Evolutionary conservation across 139 green algal genomes (phyloP).

Genomic region (Asterochloris sp.): DNA sequence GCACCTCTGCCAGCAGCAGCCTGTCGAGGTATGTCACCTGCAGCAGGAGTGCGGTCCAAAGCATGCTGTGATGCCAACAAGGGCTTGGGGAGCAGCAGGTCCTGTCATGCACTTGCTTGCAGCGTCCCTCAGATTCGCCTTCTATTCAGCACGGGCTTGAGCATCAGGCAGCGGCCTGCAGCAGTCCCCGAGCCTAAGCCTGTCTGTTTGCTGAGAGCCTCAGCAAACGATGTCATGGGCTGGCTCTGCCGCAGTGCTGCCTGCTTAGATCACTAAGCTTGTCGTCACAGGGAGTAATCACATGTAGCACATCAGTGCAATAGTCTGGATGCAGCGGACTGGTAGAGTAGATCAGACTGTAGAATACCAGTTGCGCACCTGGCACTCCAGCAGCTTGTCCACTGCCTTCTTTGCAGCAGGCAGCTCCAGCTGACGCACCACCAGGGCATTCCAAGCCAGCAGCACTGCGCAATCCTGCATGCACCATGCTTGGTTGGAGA

Average conservation of each 20-base stretch:
- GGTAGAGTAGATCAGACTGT: background rate
- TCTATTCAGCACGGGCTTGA: background rate
- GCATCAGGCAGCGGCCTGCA: background rate
- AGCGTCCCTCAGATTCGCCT: background rate
- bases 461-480: constrained; percentile 40
- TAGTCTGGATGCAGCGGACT: constrained; percentile 7
- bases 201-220: constrained; percentile 17
- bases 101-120: background rate
- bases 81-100: too few species aligned
- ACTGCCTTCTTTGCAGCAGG: constrained; percentile 54
- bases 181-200: background rate
- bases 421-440: constrained; percentile 48
- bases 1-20: background rate
- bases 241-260: background rate
- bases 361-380: constrained; percentile 18
- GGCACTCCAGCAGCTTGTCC: constrained; percentile 62
- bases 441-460: constrained; percentile 43
- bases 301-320: background rate
- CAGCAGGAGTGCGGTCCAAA: background rate
- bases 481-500: too few species aligned
- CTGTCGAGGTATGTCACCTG: background rate
- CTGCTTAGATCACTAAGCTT: background rate
- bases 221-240: background rate
- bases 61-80: background rate
- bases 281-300: background rate